Conservation (phyloP, 2,329 filamentous ascomycete genomes). For the Aspergillus terreus region DNA sequence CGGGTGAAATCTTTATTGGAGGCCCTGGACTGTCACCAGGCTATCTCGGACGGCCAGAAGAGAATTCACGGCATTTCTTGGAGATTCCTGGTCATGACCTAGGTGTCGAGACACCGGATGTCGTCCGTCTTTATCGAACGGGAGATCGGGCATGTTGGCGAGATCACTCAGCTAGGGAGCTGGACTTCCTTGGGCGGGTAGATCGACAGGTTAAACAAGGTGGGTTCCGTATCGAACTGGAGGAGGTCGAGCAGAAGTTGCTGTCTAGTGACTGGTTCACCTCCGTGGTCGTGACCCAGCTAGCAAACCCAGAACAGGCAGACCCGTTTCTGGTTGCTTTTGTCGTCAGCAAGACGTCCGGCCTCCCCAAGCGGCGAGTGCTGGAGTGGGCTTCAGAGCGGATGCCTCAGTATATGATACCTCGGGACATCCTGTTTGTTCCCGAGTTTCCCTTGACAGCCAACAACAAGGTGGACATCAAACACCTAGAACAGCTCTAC, state of each 20-base stretch:
- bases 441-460: constrained; percentile 65
- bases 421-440: constrained; percentile 63
- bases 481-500: constrained; percentile 13
- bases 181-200: constrained; percentile 67
- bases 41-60: constrained; percentile 56
- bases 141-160: constrained; percentile 71
- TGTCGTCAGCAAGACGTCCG: constrained; percentile 1
- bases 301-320: not conserved
- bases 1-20: constrained; percentile 74
- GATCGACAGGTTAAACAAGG: constrained; percentile 87
- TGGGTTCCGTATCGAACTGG: constrained; percentile 83
- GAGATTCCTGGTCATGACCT: not conserved
- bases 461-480: constrained; percentile 60
- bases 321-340: constrained; percentile 7
- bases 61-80: constrained; percentile 68
- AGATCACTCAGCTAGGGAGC: constrained; percentile 56
- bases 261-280: not conserved
- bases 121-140: constrained; percentile 68
- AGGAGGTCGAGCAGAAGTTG: constrained; percentile 77
- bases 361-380: not conserved
- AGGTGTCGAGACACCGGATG: not conserved
- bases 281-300: constrained; percentile 1
- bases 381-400: constrained; percentile 46
- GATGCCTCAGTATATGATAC: constrained; percentile 66
- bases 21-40: constrained; percentile 73